Evolutionary conservation across 306 rosid genomes (phyloP).

Genomic region (Cucurbita argyrosperma): DNA sequence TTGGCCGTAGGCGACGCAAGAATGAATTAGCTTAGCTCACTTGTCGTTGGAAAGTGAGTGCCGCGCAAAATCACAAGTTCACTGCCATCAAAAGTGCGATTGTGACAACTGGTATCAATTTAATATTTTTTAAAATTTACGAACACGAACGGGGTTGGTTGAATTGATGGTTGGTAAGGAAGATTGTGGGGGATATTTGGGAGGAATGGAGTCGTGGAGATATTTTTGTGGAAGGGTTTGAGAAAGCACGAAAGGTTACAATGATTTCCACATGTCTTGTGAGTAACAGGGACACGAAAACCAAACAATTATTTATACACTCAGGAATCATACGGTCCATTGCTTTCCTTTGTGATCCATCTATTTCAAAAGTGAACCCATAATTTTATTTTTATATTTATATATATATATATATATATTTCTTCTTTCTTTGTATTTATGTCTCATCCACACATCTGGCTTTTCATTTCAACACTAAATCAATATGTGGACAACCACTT

Average conservation of each 20-base stretch:
- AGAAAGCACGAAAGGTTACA: neutral
- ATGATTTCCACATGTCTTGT: neutral
- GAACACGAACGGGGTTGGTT: too few species aligned
- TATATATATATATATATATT: neutral
- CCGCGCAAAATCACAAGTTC: too few species aligned
- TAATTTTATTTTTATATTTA: too few species aligned
- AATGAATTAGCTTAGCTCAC: too few species aligned
- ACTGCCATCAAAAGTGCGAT: too few species aligned
- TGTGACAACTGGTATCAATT: too few species aligned
- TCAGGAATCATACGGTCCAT: neutral
- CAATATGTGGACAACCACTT: neutral
- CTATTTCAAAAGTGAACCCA: neutral
- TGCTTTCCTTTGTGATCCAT: neutral
- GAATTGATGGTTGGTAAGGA: too few species aligned
- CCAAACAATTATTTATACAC: neutral
- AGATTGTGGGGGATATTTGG: neutral
- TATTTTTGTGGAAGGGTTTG: neutral
- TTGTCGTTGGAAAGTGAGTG: too few species aligned
- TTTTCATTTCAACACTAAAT: neutral
- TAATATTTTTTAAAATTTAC: too few species aligned
- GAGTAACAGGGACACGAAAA: neutral
- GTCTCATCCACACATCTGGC: slow-evolving; percentile 1
- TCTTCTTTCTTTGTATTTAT: neutral
- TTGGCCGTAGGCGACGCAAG: too few species aligned
- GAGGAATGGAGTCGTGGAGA: neutral